Evolutionary conservation across 306 rosid species (phyloP).

Genomic region (Mucuna pruriens): DNA sequence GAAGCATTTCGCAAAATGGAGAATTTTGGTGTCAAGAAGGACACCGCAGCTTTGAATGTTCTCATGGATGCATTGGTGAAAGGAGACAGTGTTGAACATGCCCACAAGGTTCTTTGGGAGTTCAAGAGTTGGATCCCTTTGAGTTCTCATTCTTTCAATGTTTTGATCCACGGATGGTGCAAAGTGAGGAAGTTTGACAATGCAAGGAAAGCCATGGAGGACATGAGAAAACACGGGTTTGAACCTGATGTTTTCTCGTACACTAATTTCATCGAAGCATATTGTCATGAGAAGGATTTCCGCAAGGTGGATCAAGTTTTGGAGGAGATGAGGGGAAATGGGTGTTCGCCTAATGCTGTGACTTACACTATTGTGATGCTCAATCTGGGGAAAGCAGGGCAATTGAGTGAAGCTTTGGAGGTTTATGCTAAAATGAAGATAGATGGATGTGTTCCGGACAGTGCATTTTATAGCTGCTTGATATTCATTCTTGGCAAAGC

Average conservation of each 20-base stretch:
- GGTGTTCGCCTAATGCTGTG: conserved; percentile 62
- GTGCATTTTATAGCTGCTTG: conserved; percentile 62
- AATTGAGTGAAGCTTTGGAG: conserved; percentile 59
- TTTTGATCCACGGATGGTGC: conserved; percentile 87
- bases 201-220: conserved; percentile 69
- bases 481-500: conserved; percentile 67
- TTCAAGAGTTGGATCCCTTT: conserved; percentile 55
- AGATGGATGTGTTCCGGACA: conserved; percentile 60
- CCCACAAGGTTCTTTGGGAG: conserved; percentile 60
- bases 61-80: conserved; percentile 78
- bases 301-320: conserved; percentile 62
- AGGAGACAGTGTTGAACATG: conserved; percentile 68
- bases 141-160: conserved; percentile 56
- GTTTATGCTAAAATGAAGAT: conserved; percentile 67
- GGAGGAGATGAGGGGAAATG: conserved; percentile 61
- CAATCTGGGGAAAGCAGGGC: conserved; percentile 65
- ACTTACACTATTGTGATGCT: conserved; percentile 71
- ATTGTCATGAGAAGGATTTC: conserved; percentile 69
- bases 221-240: conserved; percentile 65
- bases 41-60: conserved; percentile 52
- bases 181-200: conserved; percentile 57
- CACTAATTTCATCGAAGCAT: conserved; percentile 60
- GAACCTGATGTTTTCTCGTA: conserved; percentile 65
- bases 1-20: conserved; percentile 58
- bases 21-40: conserved; percentile 55